phyloP scores from a whole-genome alignment of 257 asterid species.

The Catharanthus roseus region DNA sequence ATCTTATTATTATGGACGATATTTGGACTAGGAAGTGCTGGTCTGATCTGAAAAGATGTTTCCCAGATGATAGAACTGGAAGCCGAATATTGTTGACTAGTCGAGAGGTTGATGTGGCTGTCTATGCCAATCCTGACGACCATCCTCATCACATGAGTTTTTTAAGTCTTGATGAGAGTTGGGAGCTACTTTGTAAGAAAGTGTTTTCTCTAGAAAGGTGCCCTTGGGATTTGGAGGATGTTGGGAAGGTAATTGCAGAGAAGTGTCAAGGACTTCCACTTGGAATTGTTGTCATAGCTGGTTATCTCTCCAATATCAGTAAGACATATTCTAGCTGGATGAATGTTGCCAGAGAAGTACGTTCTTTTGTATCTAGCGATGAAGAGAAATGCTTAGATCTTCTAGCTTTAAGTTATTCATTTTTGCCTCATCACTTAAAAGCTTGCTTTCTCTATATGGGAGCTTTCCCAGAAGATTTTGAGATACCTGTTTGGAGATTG shows the following conservation, averaged over 20 bases:
- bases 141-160: conserved; percentile 27
- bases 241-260: conserved; percentile 27
- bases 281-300: conserved; percentile 25
- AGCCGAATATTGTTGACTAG: conserved; percentile 36
- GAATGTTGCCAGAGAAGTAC: conserved; percentile 8
- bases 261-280: conserved; percentile 31
- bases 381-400: background rate
- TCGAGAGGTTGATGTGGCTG: conserved; percentile 22
- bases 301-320: conserved; percentile 10
- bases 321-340: background rate
- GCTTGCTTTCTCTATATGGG: conserved; percentile 19
- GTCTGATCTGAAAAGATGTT: conserved; percentile 27
- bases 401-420: conserved; percentile 11
- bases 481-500: conserved; percentile 9
- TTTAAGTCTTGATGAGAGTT: conserved; percentile 29
- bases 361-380: background rate
- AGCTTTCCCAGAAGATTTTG: conserved; percentile 5
- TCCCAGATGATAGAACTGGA: conserved; percentile 36
- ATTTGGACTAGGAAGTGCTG: conserved; percentile 26
- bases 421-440: conserved; percentile 13
- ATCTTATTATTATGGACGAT: conserved; percentile 36
- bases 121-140: conserved; percentile 13
- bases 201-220: conserved; percentile 21
- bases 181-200: conserved; percentile 28
- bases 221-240: conserved; percentile 25